Conservation (phyloP, 2,329 filamentous ascomycete genomes). For the Monilinia vaccinii-corymbosi region DNA sequence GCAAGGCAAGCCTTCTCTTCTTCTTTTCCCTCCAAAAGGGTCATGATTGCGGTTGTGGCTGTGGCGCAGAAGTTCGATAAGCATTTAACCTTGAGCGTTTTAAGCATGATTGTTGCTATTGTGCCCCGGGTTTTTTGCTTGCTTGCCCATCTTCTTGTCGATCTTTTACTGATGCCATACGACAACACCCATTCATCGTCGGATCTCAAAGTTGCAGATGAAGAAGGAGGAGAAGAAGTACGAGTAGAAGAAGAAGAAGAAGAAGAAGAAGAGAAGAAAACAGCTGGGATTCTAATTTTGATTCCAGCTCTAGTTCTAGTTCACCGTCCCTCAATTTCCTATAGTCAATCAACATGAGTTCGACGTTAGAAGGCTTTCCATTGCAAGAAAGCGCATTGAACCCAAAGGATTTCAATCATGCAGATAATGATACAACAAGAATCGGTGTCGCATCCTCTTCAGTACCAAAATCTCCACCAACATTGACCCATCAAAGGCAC, state of each 20-base stretch:
- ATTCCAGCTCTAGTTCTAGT: too few species aligned
- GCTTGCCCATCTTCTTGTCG: background rate
- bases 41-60: too few species aligned
- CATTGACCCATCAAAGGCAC: background rate
- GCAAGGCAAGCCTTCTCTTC: background rate
- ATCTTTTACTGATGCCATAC: background rate
- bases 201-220: background rate
- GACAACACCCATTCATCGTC: background rate
- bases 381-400: background rate
- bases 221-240: too few species aligned
- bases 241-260: too few species aligned
- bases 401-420: background rate
- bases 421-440: background rate
- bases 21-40: background rate
- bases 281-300: background rate
- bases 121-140: too few species aligned
- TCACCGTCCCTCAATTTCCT: background rate
- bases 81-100: too few species aligned
- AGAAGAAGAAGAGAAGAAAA: too few species aligned
- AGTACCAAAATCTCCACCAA: background rate
- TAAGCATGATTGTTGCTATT: background rate
- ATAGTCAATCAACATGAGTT: background rate
- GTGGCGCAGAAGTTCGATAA: background rate
- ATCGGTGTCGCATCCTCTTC: background rate
- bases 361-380: background rate